Evolutionary conservation across 106 monocot genomes (phyloP).

Genomic region (Hemerocallis citrina): DNA sequence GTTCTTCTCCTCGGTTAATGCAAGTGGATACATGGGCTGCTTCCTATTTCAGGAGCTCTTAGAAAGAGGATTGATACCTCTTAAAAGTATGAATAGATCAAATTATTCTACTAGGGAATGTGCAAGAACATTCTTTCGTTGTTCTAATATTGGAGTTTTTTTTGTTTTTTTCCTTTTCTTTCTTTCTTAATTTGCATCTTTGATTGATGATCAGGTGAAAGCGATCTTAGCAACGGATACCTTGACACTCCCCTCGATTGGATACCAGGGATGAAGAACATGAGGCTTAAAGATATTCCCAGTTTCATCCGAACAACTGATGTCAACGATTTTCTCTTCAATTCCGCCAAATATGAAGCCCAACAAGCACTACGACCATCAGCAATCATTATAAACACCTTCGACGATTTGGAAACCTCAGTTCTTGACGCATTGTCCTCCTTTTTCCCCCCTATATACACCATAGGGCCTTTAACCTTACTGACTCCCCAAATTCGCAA

Average conservation of each 20-base stretch:
- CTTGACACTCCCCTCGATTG: constrained; percentile 32
- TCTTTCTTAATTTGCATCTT: neutral
- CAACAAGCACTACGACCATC: constrained; percentile 8
- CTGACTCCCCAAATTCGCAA: constrained; percentile 7
- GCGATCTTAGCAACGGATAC: constrained; percentile 28
- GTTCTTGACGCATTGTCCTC: constrained; percentile 21
- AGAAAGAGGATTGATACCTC: constrained; percentile 2
- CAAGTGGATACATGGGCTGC: constrained; percentile 18
- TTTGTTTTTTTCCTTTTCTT: neutral
- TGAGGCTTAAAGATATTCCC: constrained; percentile 38
- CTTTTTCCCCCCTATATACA: constrained; percentile 30
- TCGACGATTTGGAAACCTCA: constrained; percentile 33
- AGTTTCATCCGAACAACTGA: constrained; percentile 29
- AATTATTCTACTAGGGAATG: too few species aligned
- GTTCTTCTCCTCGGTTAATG: constrained; percentile 13
- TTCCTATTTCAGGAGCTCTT: neutral
- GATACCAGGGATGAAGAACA: constrained; percentile 34
- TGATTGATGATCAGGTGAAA: constrained; percentile 11
- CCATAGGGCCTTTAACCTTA: constrained; percentile 29
- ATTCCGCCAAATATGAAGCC: constrained; percentile 3
- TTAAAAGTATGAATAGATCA: constrained; percentile 16
- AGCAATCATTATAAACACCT: constrained; percentile 48
- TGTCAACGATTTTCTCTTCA: constrained; percentile 18
- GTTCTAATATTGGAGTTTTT: too few species aligned
- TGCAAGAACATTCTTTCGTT: too few species aligned